Conservation (phyloP, 2,329 filamentous ascomycete species). For the Sporothrix pseudoabietina region DNA sequence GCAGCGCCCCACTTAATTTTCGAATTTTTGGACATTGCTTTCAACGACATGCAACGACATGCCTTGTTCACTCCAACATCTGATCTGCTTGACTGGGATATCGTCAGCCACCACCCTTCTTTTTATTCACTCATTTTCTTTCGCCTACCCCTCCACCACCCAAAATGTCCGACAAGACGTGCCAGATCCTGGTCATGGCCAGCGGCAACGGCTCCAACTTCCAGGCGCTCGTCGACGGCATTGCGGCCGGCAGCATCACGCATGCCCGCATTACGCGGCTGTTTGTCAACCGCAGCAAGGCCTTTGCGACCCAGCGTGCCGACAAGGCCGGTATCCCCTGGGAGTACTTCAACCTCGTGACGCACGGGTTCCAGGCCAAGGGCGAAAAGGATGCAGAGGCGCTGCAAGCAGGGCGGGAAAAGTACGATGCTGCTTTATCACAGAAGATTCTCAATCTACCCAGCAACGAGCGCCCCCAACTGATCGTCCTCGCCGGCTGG, state of each 20-base stretch:
- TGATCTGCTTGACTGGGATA: neutral
- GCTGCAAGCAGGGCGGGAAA: constrained; percentile 60
- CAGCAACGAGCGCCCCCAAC: constrained; percentile 60
- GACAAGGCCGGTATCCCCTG: constrained; percentile 65
- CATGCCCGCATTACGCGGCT: constrained; percentile 51
- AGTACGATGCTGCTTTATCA: constrained; percentile 77
- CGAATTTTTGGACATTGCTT: neutral
- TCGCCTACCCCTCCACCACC: neutral
- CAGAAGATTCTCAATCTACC: constrained; percentile 57
- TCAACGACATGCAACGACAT: neutral
- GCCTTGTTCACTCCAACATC: neutral
- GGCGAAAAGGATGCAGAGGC: constrained; percentile 61
- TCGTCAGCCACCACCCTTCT: neutral
- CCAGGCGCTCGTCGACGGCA: constrained; percentile 66
- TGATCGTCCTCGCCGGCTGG: constrained; percentile 82
- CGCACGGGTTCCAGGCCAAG: constrained; percentile 63
- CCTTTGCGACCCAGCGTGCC: constrained; percentile 48
- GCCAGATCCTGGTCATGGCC: constrained; percentile 67
- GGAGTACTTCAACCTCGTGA: constrained; percentile 78
- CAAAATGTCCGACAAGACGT: constrained; percentile 36
- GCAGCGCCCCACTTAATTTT: neutral
- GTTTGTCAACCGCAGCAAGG: constrained; percentile 53
- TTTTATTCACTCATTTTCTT: neutral
- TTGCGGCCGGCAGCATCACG: constrained; percentile 46
- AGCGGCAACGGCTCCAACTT: constrained; percentile 77